A percentile compares a stretch with the other conserved stretches of the same genome.
phyloP scores from a whole-genome alignment of 257 asterid genomes.

The Scutellaria barbata region DNA sequence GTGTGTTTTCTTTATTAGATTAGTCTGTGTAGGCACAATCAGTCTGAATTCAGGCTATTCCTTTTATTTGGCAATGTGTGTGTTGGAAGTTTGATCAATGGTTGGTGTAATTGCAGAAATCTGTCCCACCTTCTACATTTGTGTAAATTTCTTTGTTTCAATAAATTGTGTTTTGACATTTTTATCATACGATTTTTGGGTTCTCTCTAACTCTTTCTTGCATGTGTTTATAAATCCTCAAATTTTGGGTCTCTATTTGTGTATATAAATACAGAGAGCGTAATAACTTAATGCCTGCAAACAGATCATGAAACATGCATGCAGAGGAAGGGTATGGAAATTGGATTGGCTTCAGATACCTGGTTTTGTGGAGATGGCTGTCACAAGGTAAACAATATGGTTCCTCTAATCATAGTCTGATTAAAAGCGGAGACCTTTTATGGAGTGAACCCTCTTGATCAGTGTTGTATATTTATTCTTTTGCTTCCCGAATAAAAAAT shows the following conservation, averaged over 20 bases:
- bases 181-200: slow-evolving; percentile 23
- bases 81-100: slow-evolving; percentile 27
- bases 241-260: background rate
- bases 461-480: slow-evolving; percentile 2
- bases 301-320: slow-evolving; percentile 88
- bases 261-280: slow-evolving; percentile 31
- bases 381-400: slow-evolving; percentile 61
- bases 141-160: background rate
- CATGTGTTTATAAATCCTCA: slow-evolving; percentile 7
- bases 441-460: slow-evolving; percentile 26
- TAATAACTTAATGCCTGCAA: slow-evolving; percentile 40
- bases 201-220: slow-evolving; percentile 13
- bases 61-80: slow-evolving; percentile 16
- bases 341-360: slow-evolving; percentile 55
- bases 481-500: slow-evolving; percentile 26
- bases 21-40: slow-evolving; percentile 28
- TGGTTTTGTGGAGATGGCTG: slow-evolving; percentile 93
- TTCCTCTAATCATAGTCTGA: slow-evolving; percentile 28
- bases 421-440: background rate
- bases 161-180: slow-evolving; percentile 16
- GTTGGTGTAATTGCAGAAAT: slow-evolving; percentile 19
- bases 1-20: slow-evolving; percentile 15
- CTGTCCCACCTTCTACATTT: slow-evolving; percentile 20
- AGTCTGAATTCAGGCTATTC: slow-evolving; percentile 19
- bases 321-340: slow-evolving; percentile 48